Evolutionary conservation across 352 stramenopile genomes (phyloP), one percentile per base, ranked within the genome.

Genomic region (Phytophthora tentaculata): DNA sequence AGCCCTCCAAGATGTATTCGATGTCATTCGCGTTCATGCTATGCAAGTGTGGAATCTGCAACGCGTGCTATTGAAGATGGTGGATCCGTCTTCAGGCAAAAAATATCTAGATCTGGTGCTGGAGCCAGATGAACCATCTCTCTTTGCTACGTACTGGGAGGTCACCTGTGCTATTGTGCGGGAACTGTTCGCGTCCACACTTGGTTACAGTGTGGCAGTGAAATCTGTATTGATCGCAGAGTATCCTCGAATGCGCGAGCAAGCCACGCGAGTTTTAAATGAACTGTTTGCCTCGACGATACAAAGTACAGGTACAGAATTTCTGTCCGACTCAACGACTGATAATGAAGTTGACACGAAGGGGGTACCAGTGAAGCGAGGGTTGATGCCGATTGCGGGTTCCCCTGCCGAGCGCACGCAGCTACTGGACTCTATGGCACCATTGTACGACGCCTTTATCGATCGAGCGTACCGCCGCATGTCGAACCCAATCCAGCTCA

Each of bases 1-100:
- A 45, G 86, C 88, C 13, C 77, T 92, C 23, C 80, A 96, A 49
- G 79, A 92, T 51, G 76, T 95, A 1, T 91, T 96, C 64, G 83
- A 94, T 37, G 74, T 72, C 24, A 77, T 95, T 13, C 85, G 84
- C 16, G 54, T 74, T 0, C 77, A 92, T 61, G 86, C 87, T 19
- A 61, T 96, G 0, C 84, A 95, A 72, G 86, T 96, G 23, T 96
- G 88, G 88, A 94, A 93, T 68, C 61, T 96, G 24, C 82, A 96
- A 72, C 86, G 86, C n/a, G 87, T 95, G 41, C 76, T 96, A n/a
- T 56, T 80, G 7, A 94, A 95, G 67, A 91, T 94, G 80, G 39
- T 80, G 16, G 85, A 91, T 23, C 35, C 76, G 9, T 48, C 50
- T 23, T 78, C 79, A 12, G 65, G 71, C 12, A 77, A 78, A 49